Percentiles rank a stretch among this genome's conserved stretches.
Conservation (phyloP, 805 yeast genomes). For the Suhomyces tanzawaensis region DNA sequence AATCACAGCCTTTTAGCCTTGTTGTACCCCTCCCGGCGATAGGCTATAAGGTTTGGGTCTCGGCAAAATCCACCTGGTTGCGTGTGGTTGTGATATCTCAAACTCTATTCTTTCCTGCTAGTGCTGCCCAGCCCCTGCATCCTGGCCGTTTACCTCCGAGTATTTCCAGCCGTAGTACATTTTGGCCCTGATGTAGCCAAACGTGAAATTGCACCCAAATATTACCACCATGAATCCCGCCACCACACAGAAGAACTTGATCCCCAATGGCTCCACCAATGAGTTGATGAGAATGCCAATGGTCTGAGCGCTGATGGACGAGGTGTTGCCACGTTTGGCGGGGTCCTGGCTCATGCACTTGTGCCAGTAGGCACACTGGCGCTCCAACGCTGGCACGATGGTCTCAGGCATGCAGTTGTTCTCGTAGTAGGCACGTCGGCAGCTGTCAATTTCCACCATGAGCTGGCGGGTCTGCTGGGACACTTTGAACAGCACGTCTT, state of each 20-base stretch:
- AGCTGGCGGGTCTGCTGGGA: conserved; percentile 45
- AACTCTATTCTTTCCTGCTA: too few species aligned
- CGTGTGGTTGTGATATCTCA: too few species aligned
- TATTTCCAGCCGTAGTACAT: conserved; percentile 41
- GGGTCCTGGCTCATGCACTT: conserved; percentile 65
- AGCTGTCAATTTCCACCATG: conserved; percentile 50
- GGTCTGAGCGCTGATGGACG: conserved; percentile 59
- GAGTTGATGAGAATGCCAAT: conserved; percentile 61
- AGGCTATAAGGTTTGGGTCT: too few species aligned
- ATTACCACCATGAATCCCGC: conserved; percentile 39
- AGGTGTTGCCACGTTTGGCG: conserved; percentile 43
- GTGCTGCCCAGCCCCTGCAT: too few species aligned
- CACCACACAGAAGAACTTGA: conserved; percentile 52
- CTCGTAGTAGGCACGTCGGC: conserved; percentile 49
- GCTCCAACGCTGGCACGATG: conserved; percentile 57
- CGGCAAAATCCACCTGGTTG: too few species aligned
- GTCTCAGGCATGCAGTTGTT: conserved; percentile 58
- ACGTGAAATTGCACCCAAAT: conserved; percentile 60
- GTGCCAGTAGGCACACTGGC: conserved; percentile 59
- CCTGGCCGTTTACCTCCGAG: too few species aligned
- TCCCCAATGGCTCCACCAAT: conserved; percentile 64
- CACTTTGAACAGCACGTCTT: conserved; percentile 54
- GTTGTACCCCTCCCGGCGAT: too few species aligned
- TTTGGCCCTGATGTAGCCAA: conserved; percentile 64
- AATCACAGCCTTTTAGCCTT: too few species aligned